Base-by-base conservation (phyloP, 192 early-diverging fungal species). In the Geosiphon pyriformis region DNA sequence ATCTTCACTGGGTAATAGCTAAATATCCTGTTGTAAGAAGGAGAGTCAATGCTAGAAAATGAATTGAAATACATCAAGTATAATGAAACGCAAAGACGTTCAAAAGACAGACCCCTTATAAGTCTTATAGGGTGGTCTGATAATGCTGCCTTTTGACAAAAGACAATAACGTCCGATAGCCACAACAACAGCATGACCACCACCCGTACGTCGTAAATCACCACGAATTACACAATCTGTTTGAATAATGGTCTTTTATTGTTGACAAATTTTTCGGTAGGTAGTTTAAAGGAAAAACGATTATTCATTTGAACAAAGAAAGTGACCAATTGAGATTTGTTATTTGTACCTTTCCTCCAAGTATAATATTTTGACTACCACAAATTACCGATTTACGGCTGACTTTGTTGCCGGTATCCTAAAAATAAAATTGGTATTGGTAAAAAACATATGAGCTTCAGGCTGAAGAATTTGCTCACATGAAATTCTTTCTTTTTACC, bases 1-100 rank as follows among this genome's bases (percentile, higher is more conserved):
- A 99, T 92, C 73, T 96, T 97, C 79, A 96, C 89, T 33, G 95
- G 95, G 59, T 93, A 99, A 72, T 99, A 97, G 74, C 88, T 93
- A 73, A 99, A 98, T 4, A 88, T 76, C 29, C 92, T 93, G 64
- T 42, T 25, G n/a, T n/a, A n/a, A n/a, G n/a, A 49, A 47, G 22
- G 22, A 8, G 4, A 32, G 34, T 20, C 17, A 2, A 8, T 29
- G 0, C 30, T 55, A 55, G n/a, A 55, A 11, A 23, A 58, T 27
- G n/a, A 52, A 53, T 54, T 34, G 20, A 23, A 11, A 58, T 20
- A 46, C 31, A 62, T 22, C 33, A 49, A 30, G 29, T 29, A 1
- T 55, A 23, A 27, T 29, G 17, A 25, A n/a, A n/a, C n/a, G n/a
- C n/a, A n/a, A n/a, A n/a, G n/a, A n/a, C n/a, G n/a, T 0, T 55